Evolutionary conservation across 768 basidiomycete species (phyloP), one percentile per base, ranked within the genome.

Genomic region (Mycena floridula): DNA sequence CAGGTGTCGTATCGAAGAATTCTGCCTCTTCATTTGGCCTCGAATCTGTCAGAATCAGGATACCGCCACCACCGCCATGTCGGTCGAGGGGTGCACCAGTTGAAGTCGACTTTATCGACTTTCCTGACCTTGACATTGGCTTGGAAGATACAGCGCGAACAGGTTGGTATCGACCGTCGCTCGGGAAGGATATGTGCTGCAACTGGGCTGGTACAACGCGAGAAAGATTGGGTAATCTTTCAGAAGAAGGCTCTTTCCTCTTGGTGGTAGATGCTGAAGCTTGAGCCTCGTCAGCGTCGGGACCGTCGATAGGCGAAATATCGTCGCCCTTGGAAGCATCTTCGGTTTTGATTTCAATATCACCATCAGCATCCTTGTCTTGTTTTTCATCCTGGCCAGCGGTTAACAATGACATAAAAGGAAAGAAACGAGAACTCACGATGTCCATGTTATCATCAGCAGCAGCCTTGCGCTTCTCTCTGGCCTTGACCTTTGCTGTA

Each of bases 401-500:
- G 15, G 11, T 24, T 21, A 26, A 21, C 25, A 16, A 13, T 22
- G 5, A 16, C 40, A n/a, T 24, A 11, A 40, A 26, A 3, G 7
- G 2, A 48, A 25, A 24, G 4, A 24, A 36, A 30, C 23, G 28
- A 20, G n/a, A 16, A 64, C 82, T 65, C 54, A 93, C 91, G 40
- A 80, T 75, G 18, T 95, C 89, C 82, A 93, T 92, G 1, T 72
- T 70, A 37, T 88, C 87, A 40, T 91, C 91, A 3, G 79, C 82
- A 32, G 79, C 87, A 36, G 87, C 89, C 64, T 96, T 92, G 55
- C 81, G 87, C 75, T 89, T 94, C 59, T 93, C 92, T 51, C 96
- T 77, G 2, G 93, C 93, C 61, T 90, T 91, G n/a, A 89, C 91
- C 62, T 91, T 95, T 0, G 93, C 95, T 2, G 96, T 99, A 1